Conservation (phyloP, 805 yeast species). For the Clavispora phyllophila region DNA sequence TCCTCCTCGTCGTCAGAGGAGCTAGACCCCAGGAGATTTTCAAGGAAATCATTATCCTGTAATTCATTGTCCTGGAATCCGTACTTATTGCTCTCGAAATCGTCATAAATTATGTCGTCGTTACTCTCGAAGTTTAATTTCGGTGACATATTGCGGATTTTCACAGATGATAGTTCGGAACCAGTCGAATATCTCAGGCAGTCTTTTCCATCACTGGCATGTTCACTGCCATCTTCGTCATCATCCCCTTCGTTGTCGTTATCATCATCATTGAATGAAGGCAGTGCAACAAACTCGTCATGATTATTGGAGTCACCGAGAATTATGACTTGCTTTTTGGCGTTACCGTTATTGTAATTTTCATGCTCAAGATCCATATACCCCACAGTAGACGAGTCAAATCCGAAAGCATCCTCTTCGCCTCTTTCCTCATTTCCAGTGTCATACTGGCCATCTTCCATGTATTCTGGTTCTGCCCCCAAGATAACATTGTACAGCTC, state of each 20-base stretch:
- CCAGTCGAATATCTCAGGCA: conserved; percentile 11
- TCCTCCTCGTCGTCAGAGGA: conserved; percentile 36
- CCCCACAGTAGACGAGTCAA: conserved; percentile 34
- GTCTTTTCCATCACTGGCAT: conserved; percentile 18
- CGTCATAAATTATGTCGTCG: conserved; percentile 19
- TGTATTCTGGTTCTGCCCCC: conserved; percentile 36
- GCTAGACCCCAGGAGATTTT: conserved; percentile 40
- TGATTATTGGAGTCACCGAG: conserved; percentile 34
- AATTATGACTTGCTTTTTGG: conserved; percentile 21
- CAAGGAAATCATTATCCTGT: conserved; percentile 30
- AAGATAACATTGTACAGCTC: conserved; percentile 54
- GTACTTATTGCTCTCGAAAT: conserved; percentile 18
- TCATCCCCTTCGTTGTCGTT: conserved; percentile 5
- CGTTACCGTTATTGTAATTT: conserved; percentile 4
- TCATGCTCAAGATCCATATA: conserved; percentile 35
- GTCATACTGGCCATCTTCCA: conserved; percentile 8
- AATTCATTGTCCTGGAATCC: conserved; percentile 3
- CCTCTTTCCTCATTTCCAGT: not conserved
- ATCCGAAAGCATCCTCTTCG: conserved; percentile 16
- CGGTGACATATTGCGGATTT: conserved; percentile 32
- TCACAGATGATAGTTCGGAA: conserved; percentile 16
- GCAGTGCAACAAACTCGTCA: conserved; percentile 24
- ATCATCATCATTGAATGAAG: not conserved
- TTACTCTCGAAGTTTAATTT: conserved; percentile 12
- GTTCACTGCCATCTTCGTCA: conserved; percentile 9